Base-by-base conservation (phyloP, 306 rosid species). In the Crataegus laevigata region DNA sequence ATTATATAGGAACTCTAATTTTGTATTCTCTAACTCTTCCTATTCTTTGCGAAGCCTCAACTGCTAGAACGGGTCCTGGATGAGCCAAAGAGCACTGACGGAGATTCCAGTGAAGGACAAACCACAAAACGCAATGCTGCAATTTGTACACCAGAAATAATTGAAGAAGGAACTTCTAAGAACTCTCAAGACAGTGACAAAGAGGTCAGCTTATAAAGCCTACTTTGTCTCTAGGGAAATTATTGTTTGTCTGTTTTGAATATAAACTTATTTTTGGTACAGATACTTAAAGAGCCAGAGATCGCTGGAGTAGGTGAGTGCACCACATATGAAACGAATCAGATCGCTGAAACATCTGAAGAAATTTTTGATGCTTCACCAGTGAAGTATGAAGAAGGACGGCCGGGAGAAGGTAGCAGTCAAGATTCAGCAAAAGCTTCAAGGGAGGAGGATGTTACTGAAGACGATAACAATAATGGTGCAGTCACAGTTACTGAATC, bases 311-410 rank as follows among this genome's bases (percentile, higher is more conserved):
- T 55, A 79, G 60, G 47, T 63, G 78, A 83, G 51, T 30, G 43
- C 64, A 73, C 54, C 63, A 26, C 75, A 54, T 45, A 24, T 9
- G 69, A 83, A 34, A 60, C 30, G 57, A 68, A 54, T 14, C 66
- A 68, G 38, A 38, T 58, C 19, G 28, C 26, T 19, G 77, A 83
- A 55, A 60, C 34, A 40, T 62, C 59, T 21, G 63, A 66, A 38
- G 70, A 66, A 66, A 38, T 38, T 66, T 8, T 24, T 28, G 55
- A 58, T 47, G n/a, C 51, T 29, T 78, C 75, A 64, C 32, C n/a
- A 32, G 55, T 40, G 67, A 64, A 38, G 72, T 70, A 68, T 26
- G 87, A 74, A 71, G 85, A 75, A 74, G 62, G 60, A 45, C 22
- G 15, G 8, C 51, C 17, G 3, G 79, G 54, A 76, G 78, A 76